Evolutionary conservation across 1,284 basidiomycete genomes (phyloP).

Genomic region (Naganishia sp.): DNA sequence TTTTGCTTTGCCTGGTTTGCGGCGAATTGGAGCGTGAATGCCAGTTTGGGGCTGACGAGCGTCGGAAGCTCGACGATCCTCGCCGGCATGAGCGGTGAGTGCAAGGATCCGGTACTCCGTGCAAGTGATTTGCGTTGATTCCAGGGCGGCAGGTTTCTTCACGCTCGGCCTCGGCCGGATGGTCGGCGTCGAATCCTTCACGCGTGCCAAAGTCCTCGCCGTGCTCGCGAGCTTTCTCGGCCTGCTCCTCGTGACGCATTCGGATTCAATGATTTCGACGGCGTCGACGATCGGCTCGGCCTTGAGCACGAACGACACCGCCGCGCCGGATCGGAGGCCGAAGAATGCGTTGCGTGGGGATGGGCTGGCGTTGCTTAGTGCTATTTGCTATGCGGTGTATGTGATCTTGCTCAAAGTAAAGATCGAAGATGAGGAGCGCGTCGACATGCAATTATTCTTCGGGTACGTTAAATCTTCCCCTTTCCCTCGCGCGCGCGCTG

Average conservation of each 20-base stretch:
- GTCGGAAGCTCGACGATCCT: constrained; percentile 89
- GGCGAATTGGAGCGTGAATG: constrained; percentile 87
- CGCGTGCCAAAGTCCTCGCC: constrained; percentile 72
- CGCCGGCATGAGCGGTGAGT: constrained; percentile 81
- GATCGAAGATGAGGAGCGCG: constrained; percentile 77
- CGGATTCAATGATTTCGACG: constrained; percentile 61
- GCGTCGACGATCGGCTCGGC: constrained; percentile 16
- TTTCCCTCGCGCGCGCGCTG: constrained; percentile 62
- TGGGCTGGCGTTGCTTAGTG: constrained; percentile 73
- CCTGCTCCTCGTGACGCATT: constrained; percentile 79
- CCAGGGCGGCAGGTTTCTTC: too few relatives aligned
- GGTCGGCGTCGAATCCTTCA: constrained; percentile 78
- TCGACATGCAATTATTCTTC: constrained; percentile 91
- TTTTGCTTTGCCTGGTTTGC: constrained; percentile 88
- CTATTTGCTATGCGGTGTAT: constrained; percentile 87
- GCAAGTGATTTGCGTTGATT: too few relatives aligned
- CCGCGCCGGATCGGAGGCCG: constrained; percentile 4
- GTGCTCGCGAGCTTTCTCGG: constrained; percentile 81
- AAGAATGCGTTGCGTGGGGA: constrained; percentile 65
- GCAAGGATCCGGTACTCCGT: too few relatives aligned
- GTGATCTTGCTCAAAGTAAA: constrained; percentile 87
- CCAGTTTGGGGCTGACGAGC: constrained; percentile 76
- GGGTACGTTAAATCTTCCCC: constrained; percentile 63
- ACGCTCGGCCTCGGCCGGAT: constrained; percentile 83
- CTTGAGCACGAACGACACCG: background rate